Base-by-base conservation (phyloP, 305 asterid genomes). In the Solanum aculeatissimum region DNA sequence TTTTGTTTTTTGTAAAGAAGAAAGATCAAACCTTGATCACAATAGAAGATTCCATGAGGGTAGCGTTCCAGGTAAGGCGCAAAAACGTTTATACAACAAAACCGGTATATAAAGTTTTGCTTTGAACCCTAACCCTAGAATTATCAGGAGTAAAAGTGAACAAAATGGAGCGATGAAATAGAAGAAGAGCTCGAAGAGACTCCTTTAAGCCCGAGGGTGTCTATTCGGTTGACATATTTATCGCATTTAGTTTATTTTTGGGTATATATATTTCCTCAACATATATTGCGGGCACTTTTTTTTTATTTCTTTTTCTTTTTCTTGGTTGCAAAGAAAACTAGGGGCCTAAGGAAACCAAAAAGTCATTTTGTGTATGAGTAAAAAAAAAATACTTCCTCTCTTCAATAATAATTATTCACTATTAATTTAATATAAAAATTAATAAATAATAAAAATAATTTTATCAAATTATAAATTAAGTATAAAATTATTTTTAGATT, bases 11-110 rank as follows among this genome's bases (percentile, higher is more conserved):
- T 16, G 21, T 16, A 72, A 70, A 25, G 10, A 7, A 4, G 3
- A 72, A 69, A 81, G 53, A 80, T 29, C 86, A 7, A 11, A 95
- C 98, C 97, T 93, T 95, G 91, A 95, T 89, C 86, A 95, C 98
- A 10, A 90, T 42, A 83, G 83, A 85, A 23, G 93, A 88, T 75
- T 90, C 91, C 92, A 90, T 90, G 81, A 86, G 32, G 58, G 55
- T 65, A 69, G 89, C 89, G 91, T 89, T 84, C 90, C 86, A 19
- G 88, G 87, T 81, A 83, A 90, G 89, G 89, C 88, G 87, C 84
- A 69, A 54, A 85, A 60, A 65, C 2, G 35, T 58, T 11, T 45
- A 45, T 35, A 74, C n/a, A 18, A 3, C 9, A 81, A 25, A 40
- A 19, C 47, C n/a, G 14, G 60, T 75, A 8, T 29, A 9, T 7